Conservation (phyloP, 768 basidiomycete genomes). For the Amanita jacksonii region DNA sequence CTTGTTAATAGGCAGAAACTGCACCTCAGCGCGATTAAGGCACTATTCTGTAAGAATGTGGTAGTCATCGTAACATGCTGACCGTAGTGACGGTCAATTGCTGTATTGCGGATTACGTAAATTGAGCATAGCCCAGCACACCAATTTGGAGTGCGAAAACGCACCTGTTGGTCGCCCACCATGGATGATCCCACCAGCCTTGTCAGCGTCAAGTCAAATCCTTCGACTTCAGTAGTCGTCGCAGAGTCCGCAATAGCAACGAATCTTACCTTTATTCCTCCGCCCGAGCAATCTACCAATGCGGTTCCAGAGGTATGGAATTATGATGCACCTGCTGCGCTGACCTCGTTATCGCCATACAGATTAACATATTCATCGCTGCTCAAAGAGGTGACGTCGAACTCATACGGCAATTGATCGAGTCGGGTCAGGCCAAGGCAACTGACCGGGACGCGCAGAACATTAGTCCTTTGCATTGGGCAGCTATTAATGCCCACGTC, state of each 20-base stretch:
- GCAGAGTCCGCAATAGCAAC: slow-evolving; percentile 37
- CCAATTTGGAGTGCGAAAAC: not conserved
- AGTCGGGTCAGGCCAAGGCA: slow-evolving; percentile 59
- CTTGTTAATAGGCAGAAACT: no score
- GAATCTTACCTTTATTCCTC: slow-evolving; percentile 37
- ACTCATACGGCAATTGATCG: slow-evolving; percentile 54
- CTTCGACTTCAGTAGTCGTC: slow-evolving; percentile 38
- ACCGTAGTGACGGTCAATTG: not conserved
- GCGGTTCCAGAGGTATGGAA: slow-evolving; percentile 30
- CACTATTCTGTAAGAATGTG: not conserved
- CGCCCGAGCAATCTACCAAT: slow-evolving; percentile 23
- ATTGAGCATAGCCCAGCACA: not conserved
- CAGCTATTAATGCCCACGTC: slow-evolving; percentile 94
- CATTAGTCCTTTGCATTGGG: slow-evolving; percentile 96
- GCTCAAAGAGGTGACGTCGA: slow-evolving; percentile 81
- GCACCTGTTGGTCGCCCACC: not conserved
- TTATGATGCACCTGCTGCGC: no score
- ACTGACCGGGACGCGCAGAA: slow-evolving; percentile 84
- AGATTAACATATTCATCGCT: slow-evolving; percentile 71
- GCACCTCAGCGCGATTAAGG: slow-evolving; percentile 1
- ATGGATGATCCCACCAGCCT: slow-evolving; percentile 30
- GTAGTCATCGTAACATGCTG: not conserved
- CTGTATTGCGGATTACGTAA: slow-evolving; percentile 3
- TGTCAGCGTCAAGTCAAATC: slow-evolving; percentile 39
- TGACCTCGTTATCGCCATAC: no score